Evolutionary conservation across 495 filamentous ascomycete species (phyloP).

Genomic region (Podospora pseudopauciseta): DNA sequence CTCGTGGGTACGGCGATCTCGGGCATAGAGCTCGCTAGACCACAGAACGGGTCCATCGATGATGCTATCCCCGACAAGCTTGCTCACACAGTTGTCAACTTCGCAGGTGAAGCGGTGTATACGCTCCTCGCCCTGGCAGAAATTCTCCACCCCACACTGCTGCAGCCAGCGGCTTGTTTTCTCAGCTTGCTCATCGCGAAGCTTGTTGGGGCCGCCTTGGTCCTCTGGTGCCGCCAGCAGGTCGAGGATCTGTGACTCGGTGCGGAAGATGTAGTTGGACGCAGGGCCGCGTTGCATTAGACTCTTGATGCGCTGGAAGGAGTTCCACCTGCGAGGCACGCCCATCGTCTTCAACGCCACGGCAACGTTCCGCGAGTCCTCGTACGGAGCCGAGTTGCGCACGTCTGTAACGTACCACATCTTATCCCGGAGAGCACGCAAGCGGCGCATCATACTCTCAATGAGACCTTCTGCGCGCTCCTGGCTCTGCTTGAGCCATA

Average conservation of each 20-base stretch:
- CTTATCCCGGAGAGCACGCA: conserved; percentile 76
- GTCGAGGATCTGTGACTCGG: conserved; percentile 83
- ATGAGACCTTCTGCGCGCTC: conserved; percentile 63
- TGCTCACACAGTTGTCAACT: conserved; percentile 79
- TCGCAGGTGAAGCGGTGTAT: conserved; percentile 94
- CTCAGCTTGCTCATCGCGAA: conserved; percentile 92
- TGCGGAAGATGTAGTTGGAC: conserved; percentile 71
- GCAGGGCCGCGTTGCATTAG: conserved; percentile 56
- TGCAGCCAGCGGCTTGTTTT: conserved; percentile 82
- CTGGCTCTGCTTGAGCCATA: conserved; percentile 70
- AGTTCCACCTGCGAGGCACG: conserved; percentile 49
- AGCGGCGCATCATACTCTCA: conserved; percentile 62
- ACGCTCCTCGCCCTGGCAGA: conserved; percentile 91
- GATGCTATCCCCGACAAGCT: conserved; percentile 81
- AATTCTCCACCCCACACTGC: conserved; percentile 80
- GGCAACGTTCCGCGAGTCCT: conserved; percentile 82
- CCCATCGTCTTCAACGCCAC: conserved; percentile 90
- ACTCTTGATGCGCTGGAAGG: conserved; percentile 52
- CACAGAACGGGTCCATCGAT: conserved; percentile 85
- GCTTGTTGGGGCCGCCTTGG: conserved; percentile 87
- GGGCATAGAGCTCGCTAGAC: conserved; percentile 83
- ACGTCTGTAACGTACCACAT: conserved; percentile 99
- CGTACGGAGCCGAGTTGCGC: conserved; percentile 83
- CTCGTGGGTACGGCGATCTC: conserved; percentile 74
- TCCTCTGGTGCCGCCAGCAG: conserved; percentile 77